Evolutionary conservation across 2,329 filamentous ascomycete species (phyloP), one percentile per base, ranked within the genome.

Genomic region (Monascus ruber): DNA sequence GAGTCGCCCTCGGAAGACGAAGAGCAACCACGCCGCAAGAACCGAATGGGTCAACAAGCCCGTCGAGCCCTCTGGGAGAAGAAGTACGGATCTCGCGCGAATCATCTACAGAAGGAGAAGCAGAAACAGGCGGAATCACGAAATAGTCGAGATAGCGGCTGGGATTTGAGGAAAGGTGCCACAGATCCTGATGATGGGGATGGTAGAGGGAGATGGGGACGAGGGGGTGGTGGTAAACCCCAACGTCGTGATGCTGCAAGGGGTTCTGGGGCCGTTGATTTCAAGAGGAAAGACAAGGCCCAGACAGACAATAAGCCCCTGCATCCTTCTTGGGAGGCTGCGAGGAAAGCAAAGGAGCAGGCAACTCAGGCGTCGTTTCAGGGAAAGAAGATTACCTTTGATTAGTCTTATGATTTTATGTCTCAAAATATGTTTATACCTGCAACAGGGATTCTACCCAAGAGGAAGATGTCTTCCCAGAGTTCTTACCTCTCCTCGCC

Each of bases 261-360:
- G 10, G 35, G 40, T n/a, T 42, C 34, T 37, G 28, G 33, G 41
- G 31, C 39, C 6, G 5, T 56, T 52, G 38, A 47, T 52, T 32
- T 51, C 37, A 39, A 45, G 28, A 48, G 36, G 26, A 31, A 36
- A 41, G 10, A 25, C 6, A 34, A 24, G 32, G 11, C 32, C 32
- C 6, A 11, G 6, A n/a, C 6, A 9, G 72, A 77, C 42, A 58
- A 63, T 33, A 73, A 73, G 6, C 60, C 71, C 5, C 47, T 81
- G 48, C 77, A 81, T 69, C 77, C 77, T 17, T 78, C 74, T 39
- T 81, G 77, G 77, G 71, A 74, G 55, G 77, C 77, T 5, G 74
- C 74, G 26, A 76, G 73, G 62, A 68, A 68, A 51, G 70, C 72
- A 9, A 81, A 81, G 61, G 62, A 67, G 43, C 66, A 67, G 52